Evolutionary conservation across 140 eudicot genomes (phyloP).

Genomic region (Erigeron philadelphicus): DNA sequence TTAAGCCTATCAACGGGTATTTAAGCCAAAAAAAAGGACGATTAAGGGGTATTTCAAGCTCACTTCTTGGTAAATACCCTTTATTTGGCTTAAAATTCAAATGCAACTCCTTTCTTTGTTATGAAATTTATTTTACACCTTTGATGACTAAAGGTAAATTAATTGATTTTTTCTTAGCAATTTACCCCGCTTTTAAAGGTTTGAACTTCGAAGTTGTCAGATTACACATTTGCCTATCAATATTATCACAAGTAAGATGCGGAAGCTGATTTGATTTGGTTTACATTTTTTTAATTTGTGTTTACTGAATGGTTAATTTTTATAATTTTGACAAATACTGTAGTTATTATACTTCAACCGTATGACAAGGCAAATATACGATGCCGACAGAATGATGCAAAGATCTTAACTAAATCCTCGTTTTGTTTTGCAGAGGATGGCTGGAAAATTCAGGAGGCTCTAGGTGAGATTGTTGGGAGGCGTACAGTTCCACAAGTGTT

Average conservation of each 20-base stretch:
- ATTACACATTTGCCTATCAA: not conserved
- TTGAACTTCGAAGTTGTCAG: not conserved
- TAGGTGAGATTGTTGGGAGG: slow-evolving; percentile 72
- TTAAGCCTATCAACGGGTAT: too few species aligned
- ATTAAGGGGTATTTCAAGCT: too few species aligned
- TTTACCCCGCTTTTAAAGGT: too few species aligned
- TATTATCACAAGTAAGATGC: too few species aligned
- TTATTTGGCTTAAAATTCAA: too few species aligned
- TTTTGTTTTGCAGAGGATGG: slow-evolving; percentile 65
- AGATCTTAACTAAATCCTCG: not conserved
- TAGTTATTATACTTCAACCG: not conserved
- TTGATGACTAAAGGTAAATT: too few species aligned
- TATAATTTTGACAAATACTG: not conserved
- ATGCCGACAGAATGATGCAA: not conserved
- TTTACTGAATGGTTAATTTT: not conserved
- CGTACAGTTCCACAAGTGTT: slow-evolving; percentile 99
- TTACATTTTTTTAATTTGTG: not conserved
- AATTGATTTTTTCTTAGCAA: too few species aligned
- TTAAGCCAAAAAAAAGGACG: too few species aligned
- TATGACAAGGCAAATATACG: not conserved
- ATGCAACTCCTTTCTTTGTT: too few species aligned
- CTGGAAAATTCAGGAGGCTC: slow-evolving; percentile 65
- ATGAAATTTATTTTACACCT: too few species aligned
- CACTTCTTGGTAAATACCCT: too few species aligned
- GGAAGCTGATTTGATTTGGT: too few species aligned